Evolutionary conservation across 2,329 filamentous ascomycete species (phyloP), one percentile per base, ranked within the genome.

Genomic region (Trichoderma arundinaceum): DNA sequence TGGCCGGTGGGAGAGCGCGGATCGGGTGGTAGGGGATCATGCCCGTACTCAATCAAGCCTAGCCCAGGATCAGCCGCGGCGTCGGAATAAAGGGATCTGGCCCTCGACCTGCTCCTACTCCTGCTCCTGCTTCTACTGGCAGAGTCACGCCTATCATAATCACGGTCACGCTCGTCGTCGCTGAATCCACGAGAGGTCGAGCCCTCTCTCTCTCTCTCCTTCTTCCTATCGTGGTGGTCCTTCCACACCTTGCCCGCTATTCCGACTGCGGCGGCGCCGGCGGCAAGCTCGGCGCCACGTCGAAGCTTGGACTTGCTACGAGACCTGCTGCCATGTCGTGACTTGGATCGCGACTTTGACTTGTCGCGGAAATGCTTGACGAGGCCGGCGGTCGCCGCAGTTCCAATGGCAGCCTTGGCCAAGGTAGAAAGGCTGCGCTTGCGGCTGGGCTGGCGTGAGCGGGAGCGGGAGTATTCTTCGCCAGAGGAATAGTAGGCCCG

Each of bases 41-140:
- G 81, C 71, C 87, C 87, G 80, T 89, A 89, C 76, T 89, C 85
- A 83, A 89, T 85, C 82, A 88, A 82, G 79, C 86, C 87, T 87
- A 88, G 80, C 79, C 88, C 85, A 80, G 82, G 83, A 85, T 88
- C 86, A 88, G 84, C 82, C 75, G 77, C 78, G 74, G 79, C 78
- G 76, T 83, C 81, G 72, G 81, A 81, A 78, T 81, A 78, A 76
- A 77, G 78, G 79, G 79, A 78, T 78, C 78, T 77, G 78, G 81
- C 79, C 73, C 76, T 75, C 77, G 84, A 86, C 78, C 82, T 83
- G 79, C 81, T 83, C 75, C 82, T 73, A 71, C 75, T 77, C 72
- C 74, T 76, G 69, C 71, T 73, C 72, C 74, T 76, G 69, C 71
- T 73, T 51, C 74, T 53, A 19, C 61, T 57, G 52, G 28, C 74